These are phyloP conservation scores for Gossypium schwendimanii DNA, from an alignment of 441 rosid genomes.

Conservation along the genomic window DNA sequence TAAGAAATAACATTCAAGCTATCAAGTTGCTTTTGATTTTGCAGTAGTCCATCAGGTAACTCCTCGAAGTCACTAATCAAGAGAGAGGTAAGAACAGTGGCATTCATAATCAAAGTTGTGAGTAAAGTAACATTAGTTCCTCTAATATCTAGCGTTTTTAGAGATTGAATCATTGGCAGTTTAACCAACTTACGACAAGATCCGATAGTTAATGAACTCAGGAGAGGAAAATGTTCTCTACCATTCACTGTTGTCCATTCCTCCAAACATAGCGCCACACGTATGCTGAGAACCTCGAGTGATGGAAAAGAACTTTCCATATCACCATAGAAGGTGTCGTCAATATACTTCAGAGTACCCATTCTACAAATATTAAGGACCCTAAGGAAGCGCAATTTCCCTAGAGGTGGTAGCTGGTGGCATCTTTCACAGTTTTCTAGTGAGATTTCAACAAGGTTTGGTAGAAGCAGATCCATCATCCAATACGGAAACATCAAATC, in stretches of 20 bases:
- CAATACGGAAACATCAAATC: conserved; percentile 6
- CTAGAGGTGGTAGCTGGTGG: too few species aligned
- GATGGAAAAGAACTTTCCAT: too few species aligned
- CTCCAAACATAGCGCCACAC: neutral
- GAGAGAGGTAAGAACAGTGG: neutral
- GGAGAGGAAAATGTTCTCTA: neutral
- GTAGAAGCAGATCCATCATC: too few species aligned
- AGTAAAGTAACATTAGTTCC: neutral
- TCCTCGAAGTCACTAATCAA: fast-evolving
- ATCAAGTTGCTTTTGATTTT: neutral
- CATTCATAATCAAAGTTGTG: neutral
- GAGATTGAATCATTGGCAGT: conserved; percentile 6
- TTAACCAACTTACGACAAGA: conserved; percentile 6
- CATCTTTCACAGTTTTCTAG: too few species aligned
- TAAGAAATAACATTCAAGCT: fast-evolving
- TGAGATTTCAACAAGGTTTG: too few species aligned
- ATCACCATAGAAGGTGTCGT: too few species aligned
- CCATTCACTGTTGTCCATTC: conserved; percentile 4
- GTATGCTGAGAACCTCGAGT: too few species aligned
- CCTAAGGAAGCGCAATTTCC: too few species aligned
- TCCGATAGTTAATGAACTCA: neutral
- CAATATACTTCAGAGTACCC: too few species aligned
- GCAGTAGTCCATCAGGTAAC: neutral
- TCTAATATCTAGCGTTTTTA: fast-evolving
- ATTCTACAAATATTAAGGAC: fast-evolving